These are phyloP conservation scores for Lichenothelia convexa DNA, from an alignment of 495 filamentous ascomycete genomes.

Conservation along the genomic window DNA sequence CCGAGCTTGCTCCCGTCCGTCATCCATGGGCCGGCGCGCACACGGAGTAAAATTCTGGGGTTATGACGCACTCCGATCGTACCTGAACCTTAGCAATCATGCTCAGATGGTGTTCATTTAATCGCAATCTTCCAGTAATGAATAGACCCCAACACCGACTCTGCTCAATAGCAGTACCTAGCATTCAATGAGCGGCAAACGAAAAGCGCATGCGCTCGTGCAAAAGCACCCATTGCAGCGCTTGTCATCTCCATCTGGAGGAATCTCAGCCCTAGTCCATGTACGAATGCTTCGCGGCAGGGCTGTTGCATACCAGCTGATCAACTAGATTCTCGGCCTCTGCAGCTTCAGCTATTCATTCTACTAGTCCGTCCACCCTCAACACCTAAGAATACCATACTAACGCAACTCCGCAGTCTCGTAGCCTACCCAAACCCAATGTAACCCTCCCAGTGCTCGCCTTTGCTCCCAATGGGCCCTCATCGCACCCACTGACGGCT, in stretches of 20 bases:
- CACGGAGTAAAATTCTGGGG: too few species aligned
- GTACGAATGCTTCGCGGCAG: slow-evolving; percentile 17
- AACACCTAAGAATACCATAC: too few species aligned
- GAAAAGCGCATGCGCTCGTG: slow-evolving; percentile 5
- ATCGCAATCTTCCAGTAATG: too few species aligned
- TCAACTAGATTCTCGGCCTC: slow-evolving; percentile 32
- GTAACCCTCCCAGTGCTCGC: slow-evolving; percentile 13
- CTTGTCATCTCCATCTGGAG: slow-evolving; percentile 48
- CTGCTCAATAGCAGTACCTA: too few species aligned
- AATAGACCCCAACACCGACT: too few species aligned
- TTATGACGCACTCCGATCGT: too few species aligned
- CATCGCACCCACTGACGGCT: neutral
- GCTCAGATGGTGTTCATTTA: too few species aligned
- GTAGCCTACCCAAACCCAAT: slow-evolving; percentile 25
- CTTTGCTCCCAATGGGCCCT: slow-evolving; percentile 4
- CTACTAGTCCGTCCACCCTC: slow-evolving; percentile 31
- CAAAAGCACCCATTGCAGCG: slow-evolving; percentile 51
- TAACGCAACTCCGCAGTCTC: too few species aligned
- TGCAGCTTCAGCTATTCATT: slow-evolving; percentile 51
- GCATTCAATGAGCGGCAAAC: too few species aligned
- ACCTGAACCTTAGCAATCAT: too few species aligned
- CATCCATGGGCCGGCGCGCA: too few species aligned
- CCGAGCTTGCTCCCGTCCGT: too few species aligned
- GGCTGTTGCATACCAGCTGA: slow-evolving; percentile 5
- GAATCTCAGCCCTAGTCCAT: slow-evolving; percentile 52